phyloP scores from a whole-genome alignment of 2,329 filamentous ascomycete species.

The Cordyceps fumosorosea region DNA sequence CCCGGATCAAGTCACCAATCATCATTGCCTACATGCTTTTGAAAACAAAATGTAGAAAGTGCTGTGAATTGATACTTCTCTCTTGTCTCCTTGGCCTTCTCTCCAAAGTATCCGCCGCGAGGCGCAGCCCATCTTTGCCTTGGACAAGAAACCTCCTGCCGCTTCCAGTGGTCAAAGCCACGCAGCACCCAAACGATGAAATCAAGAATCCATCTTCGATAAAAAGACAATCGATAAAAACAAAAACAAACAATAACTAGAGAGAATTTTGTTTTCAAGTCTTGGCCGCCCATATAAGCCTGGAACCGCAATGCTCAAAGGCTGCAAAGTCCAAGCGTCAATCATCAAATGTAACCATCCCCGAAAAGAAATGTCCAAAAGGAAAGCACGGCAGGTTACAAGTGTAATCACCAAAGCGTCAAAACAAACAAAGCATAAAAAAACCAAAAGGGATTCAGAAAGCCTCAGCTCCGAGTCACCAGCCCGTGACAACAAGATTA shows the following conservation, averaged over 20 bases:
- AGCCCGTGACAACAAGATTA: neutral
- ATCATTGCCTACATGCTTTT: too few relatives aligned
- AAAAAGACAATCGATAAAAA: neutral
- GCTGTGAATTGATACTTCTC: neutral
- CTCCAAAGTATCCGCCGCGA: neutral
- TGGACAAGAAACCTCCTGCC: neutral
- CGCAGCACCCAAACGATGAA: neutral
- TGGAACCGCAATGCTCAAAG: neutral
- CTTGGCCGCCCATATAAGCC: neutral
- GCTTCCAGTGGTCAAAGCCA: neutral
- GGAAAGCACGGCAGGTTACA: neutral
- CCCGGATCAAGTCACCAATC: too few relatives aligned
- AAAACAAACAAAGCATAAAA: neutral
- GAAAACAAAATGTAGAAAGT: neutral
- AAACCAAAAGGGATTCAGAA: neutral
- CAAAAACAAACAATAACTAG: neutral
- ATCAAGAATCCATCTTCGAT: neutral
- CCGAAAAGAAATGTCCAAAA: slow-evolving; percentile 3
- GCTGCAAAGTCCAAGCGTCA: neutral
- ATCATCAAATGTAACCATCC: neutral
- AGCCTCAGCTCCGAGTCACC: slow-evolving; percentile 1
- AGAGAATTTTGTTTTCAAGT: slow-evolving; percentile 1
- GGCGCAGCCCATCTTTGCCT: neutral
- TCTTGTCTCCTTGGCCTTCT: neutral
- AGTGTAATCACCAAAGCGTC: neutral